Evolutionary conservation across 2,329 filamentous ascomycete species (phyloP), one percentile per base, ranked within the genome.

Genomic region (Epichloe scottii): DNA sequence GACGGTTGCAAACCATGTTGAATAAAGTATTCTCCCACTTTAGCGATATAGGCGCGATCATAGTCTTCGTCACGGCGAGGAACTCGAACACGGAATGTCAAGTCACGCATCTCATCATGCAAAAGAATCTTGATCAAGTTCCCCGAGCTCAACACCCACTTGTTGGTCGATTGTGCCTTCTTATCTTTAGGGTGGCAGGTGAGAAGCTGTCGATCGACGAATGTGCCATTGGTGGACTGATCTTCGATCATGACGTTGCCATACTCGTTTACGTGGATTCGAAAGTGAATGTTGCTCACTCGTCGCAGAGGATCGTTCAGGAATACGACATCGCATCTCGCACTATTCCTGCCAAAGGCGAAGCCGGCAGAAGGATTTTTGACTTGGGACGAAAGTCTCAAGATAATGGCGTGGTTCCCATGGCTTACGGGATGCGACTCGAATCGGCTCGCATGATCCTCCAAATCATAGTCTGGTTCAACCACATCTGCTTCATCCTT

Each of bases 281-380:
- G 84, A 65, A 97, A 98, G 65, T 98, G 93, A n/a, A 86, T 77
- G 63, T 97, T 96, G 72, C 91, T 97, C 53, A 98, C 78, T 42
- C 87, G 79, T 63, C 80, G 85, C 49, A 79, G 72, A 0, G 78
- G 77, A 57, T 91, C 85, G 55, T 82, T 75, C 37, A 71, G 66
- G 46, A 88, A 80, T 59, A 78, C 77, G 45, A 90, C 69, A 52
- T 98, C 93, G 66, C 87, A 93, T 35, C 79, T 76, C 44, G 66
- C 59, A 0, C 68, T 58, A 61, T 93, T 91, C 51, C 93, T 82
- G 33, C 93, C 93, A 66, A 98, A 97, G 42, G 81, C 78, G 67
- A 94, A 97, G 38, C 93, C 93, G 48, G 79, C 70, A 3, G 71
- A 62, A 6, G 84, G 80, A 57, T 86, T 77, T 61, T 85, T 87